Evolutionary conservation across 306 rosid genomes (phyloP), one percentile per base, ranked within the genome.

Genomic region (Acacia crassicarpa): DNA sequence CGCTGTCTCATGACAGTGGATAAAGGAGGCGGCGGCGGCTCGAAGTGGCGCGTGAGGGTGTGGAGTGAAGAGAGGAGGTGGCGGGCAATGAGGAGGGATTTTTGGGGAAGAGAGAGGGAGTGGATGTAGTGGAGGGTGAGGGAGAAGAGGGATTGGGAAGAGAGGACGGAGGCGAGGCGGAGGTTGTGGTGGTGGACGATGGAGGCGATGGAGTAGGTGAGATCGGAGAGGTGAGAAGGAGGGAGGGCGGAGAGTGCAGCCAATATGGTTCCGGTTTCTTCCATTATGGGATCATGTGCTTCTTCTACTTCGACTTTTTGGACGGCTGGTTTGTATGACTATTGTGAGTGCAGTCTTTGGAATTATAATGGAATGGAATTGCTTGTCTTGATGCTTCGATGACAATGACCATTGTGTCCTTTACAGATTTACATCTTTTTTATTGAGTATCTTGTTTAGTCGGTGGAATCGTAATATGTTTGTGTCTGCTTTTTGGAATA

Each of bases 51-150:
- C 30, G 90, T 81, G 85, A 95, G 94, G 78, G 16, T 89, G 89
- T 84, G 89, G 85, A 95, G 94, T 66, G 82, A 87, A 53, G 95
- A 91, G 83, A 93, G 94, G 78, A 95, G 91, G 86, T 91, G 87
- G 76, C 89, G 90, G 12, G 98, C 88, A 45, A 95, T 82, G 87
- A 93, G 94, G 84, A 86, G 85, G 51, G 95, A 72, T 80, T 95
- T 95, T 72, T 85, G 87, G 35, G 83, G 82, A 56, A 95, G 95
- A n/a, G 98, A 85, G 79, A 95, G 92, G 19, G 83, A 61, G 88
- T 91, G 92, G 72, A 95, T 95, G 84, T 86, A 88, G 74, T 74
- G 93, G 76, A 95, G 91, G 33, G 94, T 83, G 71, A 91, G 83
- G 16, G 98, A 86, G 74, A 91, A 93, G 76, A 89, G 94, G 43